Base-by-base conservation (phyloP, 2,329 filamentous ascomycete genomes). In the Aspergillus glaucus region DNA sequence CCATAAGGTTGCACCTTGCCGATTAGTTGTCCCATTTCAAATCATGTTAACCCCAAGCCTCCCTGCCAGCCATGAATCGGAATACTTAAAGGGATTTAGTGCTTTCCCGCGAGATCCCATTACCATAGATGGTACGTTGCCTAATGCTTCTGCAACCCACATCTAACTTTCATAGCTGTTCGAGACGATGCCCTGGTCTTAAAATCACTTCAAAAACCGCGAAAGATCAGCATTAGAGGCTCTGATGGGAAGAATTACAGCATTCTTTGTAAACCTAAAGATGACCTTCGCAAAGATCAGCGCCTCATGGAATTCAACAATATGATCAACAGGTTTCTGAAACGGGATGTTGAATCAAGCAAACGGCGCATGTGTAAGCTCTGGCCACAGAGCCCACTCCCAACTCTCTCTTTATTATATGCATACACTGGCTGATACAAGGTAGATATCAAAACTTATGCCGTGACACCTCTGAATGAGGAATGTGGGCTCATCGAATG, bases 221-320 rank as follows among this genome's bases (percentile, higher is more conserved):
- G 92, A 45, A 93, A 92, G 58, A 81, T 99, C 47, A 93, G 84
- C 14, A 87, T 93, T 6, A 81, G 88, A 47, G 93, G 92, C 0
- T 92, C 88, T 0, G 90, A 99, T 68, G 93, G 94, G 6, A 86
- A 86, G 50, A 79, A 79, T 15, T 98, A 98, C 66, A 88, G 88
- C 55, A 80, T 98, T 6, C 79, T 99, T 48, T 94, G 95, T 75
- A 98, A 99, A 64, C 94, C 93, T 7, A 97, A 97, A 67, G 93
- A 98, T 65, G 94, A 99, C 66, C 79, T 99, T 21, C 86, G 93
- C 45, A 98, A 95, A 57, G 94, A 99, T 62, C 92, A 97, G 67
- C 88, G 93, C 45, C 82, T 98, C 17, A 98, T 98, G 91, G 94
- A 98, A 65, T 98, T 98, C 76, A 98, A 97, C 66, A 84, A 86